These are phyloP conservation scores for Corynascus novoguineensis DNA, from an alignment of 495 filamentous ascomycete species.

Conservation along the genomic window DNA sequence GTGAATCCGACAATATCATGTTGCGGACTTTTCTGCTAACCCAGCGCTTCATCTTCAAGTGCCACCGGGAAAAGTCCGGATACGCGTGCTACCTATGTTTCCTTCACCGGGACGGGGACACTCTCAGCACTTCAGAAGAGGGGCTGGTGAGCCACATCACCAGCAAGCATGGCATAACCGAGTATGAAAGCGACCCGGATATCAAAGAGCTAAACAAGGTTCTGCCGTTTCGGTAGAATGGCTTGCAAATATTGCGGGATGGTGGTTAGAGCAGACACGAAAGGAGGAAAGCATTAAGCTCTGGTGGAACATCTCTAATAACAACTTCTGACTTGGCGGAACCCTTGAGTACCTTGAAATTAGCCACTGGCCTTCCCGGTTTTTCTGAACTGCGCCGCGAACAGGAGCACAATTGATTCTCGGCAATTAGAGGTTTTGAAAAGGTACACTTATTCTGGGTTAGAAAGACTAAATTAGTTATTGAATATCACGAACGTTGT, in stretches of 20 bases:
- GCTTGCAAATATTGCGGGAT: no score
- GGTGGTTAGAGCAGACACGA: no score
- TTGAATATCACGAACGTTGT: no score
- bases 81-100: slow-evolving; percentile 32
- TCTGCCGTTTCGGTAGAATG: slow-evolving; percentile 5
- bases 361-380: no score
- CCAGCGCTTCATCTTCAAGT: slow-evolving; percentile 33
- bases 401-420: no score
- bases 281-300: not conserved
- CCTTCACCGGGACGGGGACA: slow-evolving; percentile 25
- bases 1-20: slow-evolving; percentile 19
- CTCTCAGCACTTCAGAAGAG: slow-evolving; percentile 24
- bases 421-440: no score
- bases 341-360: no score
- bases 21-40: slow-evolving; percentile 27
- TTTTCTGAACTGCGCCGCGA: no score
- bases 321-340: no score
- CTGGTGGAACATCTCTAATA: no score
- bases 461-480: no score
- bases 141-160: slow-evolving; percentile 29
- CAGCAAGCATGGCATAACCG: slow-evolving; percentile 24
- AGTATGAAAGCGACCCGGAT: slow-evolving; percentile 30
- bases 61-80: slow-evolving; percentile 28
- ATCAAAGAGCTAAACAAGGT: slow-evolving; percentile 20
- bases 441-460: no score